Percentiles rank a stretch among this genome's conserved stretches.
Evolutionary conservation across 1,284 basidiomycete species (phyloP).

Genomic region (Papiliotrema fonsecae): DNA sequence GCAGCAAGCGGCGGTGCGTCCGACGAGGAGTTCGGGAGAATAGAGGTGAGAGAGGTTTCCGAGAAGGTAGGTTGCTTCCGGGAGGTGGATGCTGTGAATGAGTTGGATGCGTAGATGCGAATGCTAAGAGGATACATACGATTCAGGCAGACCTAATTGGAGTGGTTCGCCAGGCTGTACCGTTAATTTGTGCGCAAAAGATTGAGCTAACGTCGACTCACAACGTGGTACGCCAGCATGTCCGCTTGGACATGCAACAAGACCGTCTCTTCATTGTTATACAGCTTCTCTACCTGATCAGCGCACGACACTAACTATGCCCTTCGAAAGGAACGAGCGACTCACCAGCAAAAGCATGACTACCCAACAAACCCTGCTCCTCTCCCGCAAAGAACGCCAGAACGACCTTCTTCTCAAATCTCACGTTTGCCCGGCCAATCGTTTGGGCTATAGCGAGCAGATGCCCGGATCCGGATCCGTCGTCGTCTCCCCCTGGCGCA

Average conservation of each 20-base stretch:
- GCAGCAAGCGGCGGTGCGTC: slow-evolving; percentile 72
- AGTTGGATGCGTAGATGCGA: neutral
- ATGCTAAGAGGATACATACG: slow-evolving; percentile 27
- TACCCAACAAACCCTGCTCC: slow-evolving; percentile 52
- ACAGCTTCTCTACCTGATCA: slow-evolving; percentile 20
- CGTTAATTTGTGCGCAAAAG: neutral
- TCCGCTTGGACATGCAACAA: slow-evolving; percentile 81
- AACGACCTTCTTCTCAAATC: slow-evolving; percentile 44
- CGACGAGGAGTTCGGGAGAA: slow-evolving; percentile 73
- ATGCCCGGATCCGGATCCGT: slow-evolving; percentile 59
- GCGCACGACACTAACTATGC: neutral
- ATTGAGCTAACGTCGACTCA: slow-evolving; percentile 13
- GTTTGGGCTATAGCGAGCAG: slow-evolving; percentile 70
- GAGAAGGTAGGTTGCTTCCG: slow-evolving; percentile 68
- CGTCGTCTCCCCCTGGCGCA: slow-evolving; percentile 72
- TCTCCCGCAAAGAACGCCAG: slow-evolving; percentile 51
- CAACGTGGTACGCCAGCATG: slow-evolving; percentile 71
- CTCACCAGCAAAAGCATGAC: slow-evolving; percentile 47
- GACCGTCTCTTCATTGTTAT: slow-evolving; percentile 58
- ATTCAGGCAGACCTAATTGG: slow-evolving; percentile 66
- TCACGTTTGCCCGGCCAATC: slow-evolving; percentile 59
- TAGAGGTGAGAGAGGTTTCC: slow-evolving; percentile 64
- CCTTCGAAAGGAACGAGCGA: slow-evolving; percentile 1
- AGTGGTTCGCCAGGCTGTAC: slow-evolving; percentile 60
- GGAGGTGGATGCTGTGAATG: slow-evolving; percentile 63